Base-by-base conservation (phyloP, 2,329 filamentous ascomycete genomes). In the Verruconis gallopava region DNA sequence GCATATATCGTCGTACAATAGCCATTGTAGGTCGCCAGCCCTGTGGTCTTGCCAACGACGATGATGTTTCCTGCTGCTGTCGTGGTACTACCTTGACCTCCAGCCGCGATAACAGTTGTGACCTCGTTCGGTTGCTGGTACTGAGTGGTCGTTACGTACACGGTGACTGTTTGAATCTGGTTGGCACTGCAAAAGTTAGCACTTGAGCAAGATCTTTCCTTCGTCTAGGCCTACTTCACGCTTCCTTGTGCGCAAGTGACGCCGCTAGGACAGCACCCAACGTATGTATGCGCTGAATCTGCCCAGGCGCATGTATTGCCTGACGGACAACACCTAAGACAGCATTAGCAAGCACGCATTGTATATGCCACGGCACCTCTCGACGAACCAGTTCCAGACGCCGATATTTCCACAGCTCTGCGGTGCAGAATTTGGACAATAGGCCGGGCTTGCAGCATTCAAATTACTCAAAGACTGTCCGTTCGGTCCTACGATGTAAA, bases 371-470 rank as follows among this genome's bases (percentile, higher is more conserved):
- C 2, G 4, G 1, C 21, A 15, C 34, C 28, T 20, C 22, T 15
- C 17, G 13, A 40, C 60, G 47, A 49, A 67, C 66, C 62, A 69
- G 41, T 61, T 59, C 4, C 61, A 55, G 34, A 62, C 55, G 22
- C 57, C 51, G 37, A 68, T 63, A 21, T 53, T 58, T 35, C 55
- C 58, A 49, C 66, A 69, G 49, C 60, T 47, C 47, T 44, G 55
- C 49, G 46, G 64, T 38, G 55, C 51, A 38, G 52, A 51, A n/a
- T 54, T 50, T 2, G 58, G 58, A 50, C 57, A 60, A 46, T 52
- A 47, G 6, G 56, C 57, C 5, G 41, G 47, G 32, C 50, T 54
- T 1, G 59, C 58, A 9, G 53, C 54, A 17, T 51, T 55, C 22
- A 44, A 40, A 9, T n/a, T n/a, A 40, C 9, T 50, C 30, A 42